Conservation (phyloP, 139 green algal species). For the Chlamydomonas applanata region DNA sequence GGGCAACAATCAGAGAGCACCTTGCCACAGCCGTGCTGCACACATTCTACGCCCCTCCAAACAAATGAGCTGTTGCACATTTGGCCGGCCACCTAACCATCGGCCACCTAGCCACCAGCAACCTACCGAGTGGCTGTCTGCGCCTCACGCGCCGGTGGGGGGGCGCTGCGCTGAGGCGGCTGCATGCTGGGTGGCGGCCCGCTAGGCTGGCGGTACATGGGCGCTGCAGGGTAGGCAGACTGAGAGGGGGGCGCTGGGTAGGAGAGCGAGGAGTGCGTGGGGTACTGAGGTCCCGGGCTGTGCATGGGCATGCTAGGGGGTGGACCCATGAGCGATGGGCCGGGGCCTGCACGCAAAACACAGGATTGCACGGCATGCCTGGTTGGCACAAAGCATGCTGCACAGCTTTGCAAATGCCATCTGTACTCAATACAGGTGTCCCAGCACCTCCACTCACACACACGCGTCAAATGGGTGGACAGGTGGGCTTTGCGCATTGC, state of each 20-base stretch:
- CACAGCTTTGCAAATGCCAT: too few species aligned
- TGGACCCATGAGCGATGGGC: too few species aligned
- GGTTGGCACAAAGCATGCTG: too few species aligned
- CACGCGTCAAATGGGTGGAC: not conserved
- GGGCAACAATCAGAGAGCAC: too few species aligned
- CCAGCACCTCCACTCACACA: not conserved
- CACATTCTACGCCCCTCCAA: too few species aligned
- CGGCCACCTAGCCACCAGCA: not conserved
- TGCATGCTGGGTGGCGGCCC: not conserved
- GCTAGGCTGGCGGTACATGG: not conserved
- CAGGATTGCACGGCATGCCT: too few species aligned
- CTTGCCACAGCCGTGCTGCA: too few species aligned
- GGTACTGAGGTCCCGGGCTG: conserved; percentile 16
- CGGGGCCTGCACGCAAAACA: too few species aligned
- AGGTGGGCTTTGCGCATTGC: not conserved
- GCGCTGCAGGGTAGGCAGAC: not conserved
- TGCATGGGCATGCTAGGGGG: not conserved
- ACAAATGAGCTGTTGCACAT: too few species aligned
- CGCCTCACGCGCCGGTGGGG: not conserved
- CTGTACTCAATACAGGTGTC: not conserved
- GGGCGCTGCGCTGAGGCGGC: too few species aligned
- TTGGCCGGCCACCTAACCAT: too few species aligned
- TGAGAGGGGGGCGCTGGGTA: conserved; percentile 19
- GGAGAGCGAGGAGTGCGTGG: not conserved
- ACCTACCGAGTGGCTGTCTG: not conserved